phyloP scores from a whole-genome alignment of 2,329 filamentous ascomycete genomes.

The Beauveria sp. region DNA sequence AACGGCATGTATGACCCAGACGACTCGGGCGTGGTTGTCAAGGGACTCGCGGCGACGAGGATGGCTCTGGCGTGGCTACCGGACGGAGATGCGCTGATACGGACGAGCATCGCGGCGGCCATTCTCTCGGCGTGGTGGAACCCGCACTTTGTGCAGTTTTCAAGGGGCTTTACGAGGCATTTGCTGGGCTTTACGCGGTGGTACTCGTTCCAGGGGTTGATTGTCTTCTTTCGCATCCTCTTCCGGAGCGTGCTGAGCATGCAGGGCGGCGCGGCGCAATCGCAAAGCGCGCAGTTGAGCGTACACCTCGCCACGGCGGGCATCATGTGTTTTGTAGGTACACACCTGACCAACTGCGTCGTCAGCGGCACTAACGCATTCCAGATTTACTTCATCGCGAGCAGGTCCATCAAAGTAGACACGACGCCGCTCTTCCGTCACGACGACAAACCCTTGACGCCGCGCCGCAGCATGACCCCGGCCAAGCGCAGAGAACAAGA shows the following conservation, averaged over 20 bases:
- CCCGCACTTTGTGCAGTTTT: slow-evolving; percentile 52
- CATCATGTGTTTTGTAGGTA: slow-evolving; percentile 46
- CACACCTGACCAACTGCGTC: too few relatives aligned
- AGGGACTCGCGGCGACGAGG: slow-evolving; percentile 14
- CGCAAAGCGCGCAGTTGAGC: slow-evolving; percentile 34
- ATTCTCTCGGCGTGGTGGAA: slow-evolving; percentile 60
- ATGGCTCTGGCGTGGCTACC: slow-evolving; percentile 28
- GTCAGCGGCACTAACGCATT: neutral
- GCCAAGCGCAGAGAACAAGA: slow-evolving; percentile 23
- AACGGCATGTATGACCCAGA: slow-evolving; percentile 28
- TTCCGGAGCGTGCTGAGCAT: slow-evolving; percentile 36
- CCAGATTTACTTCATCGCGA: slow-evolving; percentile 38
- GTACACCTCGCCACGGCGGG: slow-evolving; percentile 48
- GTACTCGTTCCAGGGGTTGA: slow-evolving; percentile 57
- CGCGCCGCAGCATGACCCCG: slow-evolving; percentile 19
- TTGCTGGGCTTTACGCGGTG: slow-evolving; percentile 55
- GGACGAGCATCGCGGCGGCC: slow-evolving; percentile 40
- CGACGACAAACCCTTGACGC: slow-evolving; percentile 17
- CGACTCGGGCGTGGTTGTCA: slow-evolving; percentile 15
- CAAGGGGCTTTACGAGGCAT: slow-evolving; percentile 51
- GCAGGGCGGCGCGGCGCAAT: slow-evolving; percentile 29
- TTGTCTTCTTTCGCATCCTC: slow-evolving; percentile 46
- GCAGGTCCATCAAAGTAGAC: slow-evolving; percentile 45
- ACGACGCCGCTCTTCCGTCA: slow-evolving; percentile 44
- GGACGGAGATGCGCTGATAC: slow-evolving; percentile 31